A percentile compares a stretch with the other conserved stretches of the same genome.
Conservation (phyloP, 495 filamentous ascomycete species). For the Penicillium riverlandense region DNA sequence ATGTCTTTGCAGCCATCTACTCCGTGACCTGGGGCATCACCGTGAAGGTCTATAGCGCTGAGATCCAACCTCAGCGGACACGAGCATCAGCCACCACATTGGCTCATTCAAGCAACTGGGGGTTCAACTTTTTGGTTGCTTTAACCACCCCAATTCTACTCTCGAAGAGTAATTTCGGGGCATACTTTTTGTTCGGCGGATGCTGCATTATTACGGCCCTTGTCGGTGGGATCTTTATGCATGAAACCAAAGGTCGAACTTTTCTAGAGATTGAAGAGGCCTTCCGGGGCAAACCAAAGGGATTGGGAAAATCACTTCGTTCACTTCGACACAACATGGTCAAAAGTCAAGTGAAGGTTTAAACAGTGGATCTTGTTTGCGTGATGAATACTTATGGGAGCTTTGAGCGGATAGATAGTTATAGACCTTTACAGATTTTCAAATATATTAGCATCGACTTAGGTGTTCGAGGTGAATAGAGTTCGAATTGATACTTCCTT, state of each 20-base stretch:
- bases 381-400: no score
- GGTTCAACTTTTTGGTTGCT: conserved; percentile 57
- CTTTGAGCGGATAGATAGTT: no score
- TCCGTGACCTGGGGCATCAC: conserved; percentile 47
- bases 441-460: no score
- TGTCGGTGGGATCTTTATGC: conserved; percentile 49
- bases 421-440: no score
- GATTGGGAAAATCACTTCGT: no score
- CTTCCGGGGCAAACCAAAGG: conserved; percentile 25
- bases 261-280: conserved; percentile 53
- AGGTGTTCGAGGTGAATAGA: no score
- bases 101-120: conserved; percentile 44
- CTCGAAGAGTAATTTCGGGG: conserved; percentile 45
- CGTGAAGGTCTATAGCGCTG: conserved; percentile 45
- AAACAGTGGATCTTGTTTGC: no score
- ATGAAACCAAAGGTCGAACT: conserved; percentile 50
- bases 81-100: conserved; percentile 43
- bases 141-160: conserved; percentile 57
- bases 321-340: no score
- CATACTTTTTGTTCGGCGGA: conserved; percentile 56
- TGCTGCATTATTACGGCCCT: conserved; percentile 39
- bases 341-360: no score
- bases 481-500: no score
- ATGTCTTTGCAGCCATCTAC: conserved; percentile 35
- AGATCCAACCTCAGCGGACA: conserved; percentile 50